Percentiles rank a stretch among this genome's conserved stretches.
phyloP scores from a whole-genome alignment of 305 asterid species.

The Fraxinus latifolia region DNA sequence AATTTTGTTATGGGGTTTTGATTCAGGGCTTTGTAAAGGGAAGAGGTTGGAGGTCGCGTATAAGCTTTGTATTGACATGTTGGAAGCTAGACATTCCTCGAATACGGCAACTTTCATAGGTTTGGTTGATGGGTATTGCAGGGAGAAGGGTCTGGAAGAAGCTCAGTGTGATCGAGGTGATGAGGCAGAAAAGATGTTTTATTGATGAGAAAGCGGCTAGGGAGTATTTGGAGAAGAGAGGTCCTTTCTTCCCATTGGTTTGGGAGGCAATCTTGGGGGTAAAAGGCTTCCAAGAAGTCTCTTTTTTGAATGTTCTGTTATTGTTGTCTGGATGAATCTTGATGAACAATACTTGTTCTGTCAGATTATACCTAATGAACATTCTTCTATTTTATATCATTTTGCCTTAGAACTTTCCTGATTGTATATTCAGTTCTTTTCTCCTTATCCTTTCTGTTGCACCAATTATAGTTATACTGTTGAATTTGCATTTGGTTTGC shows the following conservation, averaged over 20 bases:
- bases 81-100: constrained; percentile 67
- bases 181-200: constrained; percentile 59
- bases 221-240: constrained; percentile 76
- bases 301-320: constrained; percentile 33
- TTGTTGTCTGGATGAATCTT: background rate
- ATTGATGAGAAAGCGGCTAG: constrained; percentile 56
- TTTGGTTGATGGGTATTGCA: constrained; percentile 59
- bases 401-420: background rate
- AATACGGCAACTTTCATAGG: constrained; percentile 57
- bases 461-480: background rate
- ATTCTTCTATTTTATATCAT: background rate
- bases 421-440: background rate
- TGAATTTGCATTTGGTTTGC: background rate
- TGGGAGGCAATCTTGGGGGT: constrained; percentile 83
- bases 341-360: background rate
- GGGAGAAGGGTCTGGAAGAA: constrained; percentile 67
- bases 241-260: constrained; percentile 62
- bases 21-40: constrained; percentile 57
- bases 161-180: constrained; percentile 40
- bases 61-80: constrained; percentile 50
- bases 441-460: background rate
- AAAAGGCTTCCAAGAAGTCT: constrained; percentile 51
- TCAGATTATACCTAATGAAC: background rate
- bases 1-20: constrained; percentile 53
- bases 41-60: constrained; percentile 57